A percentile compares a stretch with the other conserved stretches of the same genome.
Conservation (phyloP, 768 basidiomycete genomes). For the Sutorius australiensis region DNA sequence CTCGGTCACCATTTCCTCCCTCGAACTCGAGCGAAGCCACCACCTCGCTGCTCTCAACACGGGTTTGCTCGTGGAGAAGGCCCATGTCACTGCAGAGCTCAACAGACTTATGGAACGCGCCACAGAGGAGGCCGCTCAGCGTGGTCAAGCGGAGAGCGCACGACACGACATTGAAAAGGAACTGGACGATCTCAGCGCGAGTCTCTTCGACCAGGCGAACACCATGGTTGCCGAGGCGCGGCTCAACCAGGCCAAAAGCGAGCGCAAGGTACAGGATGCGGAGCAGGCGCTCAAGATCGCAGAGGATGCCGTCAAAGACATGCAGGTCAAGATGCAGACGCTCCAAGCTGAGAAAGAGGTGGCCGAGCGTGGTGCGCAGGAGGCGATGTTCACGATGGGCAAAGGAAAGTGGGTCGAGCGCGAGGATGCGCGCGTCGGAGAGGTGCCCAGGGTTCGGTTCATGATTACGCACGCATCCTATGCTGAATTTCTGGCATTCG, state of each 20-base stretch:
- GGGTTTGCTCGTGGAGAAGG: slow-evolving; percentile 87
- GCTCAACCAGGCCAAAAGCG: slow-evolving; percentile 56
- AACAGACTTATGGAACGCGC: slow-evolving; percentile 91
- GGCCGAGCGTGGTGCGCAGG: slow-evolving; percentile 49
- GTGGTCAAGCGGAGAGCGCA: slow-evolving; percentile 87
- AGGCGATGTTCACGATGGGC: slow-evolving; percentile 51
- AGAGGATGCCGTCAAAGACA: slow-evolving; percentile 77
- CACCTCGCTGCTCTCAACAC: slow-evolving; percentile 90
- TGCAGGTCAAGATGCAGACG: slow-evolving; percentile 83
- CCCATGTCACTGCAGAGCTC: slow-evolving; percentile 87
- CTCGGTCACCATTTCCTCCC: slow-evolving; percentile 64
- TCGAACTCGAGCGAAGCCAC: slow-evolving; percentile 81
- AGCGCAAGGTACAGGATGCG: slow-evolving; percentile 71
- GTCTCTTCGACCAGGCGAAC: slow-evolving; percentile 89
- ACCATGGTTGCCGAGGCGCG: slow-evolving; percentile 97
- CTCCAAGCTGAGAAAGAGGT: slow-evolving; percentile 65
- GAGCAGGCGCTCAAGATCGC: slow-evolving; percentile 77
- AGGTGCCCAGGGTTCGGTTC: slow-evolving; percentile 39
- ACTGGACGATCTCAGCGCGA: slow-evolving; percentile 89
- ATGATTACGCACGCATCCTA: slow-evolving; percentile 72
- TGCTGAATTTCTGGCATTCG: slow-evolving; percentile 73
- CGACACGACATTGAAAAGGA: slow-evolving; percentile 86
- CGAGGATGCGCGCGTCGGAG: slow-evolving; percentile 25
- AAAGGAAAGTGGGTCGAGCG: slow-evolving; percentile 68
- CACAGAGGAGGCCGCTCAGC: slow-evolving; percentile 89